Evolutionary conservation across 2,329 filamentous ascomycete genomes (phyloP), one percentile per base, ranked within the genome.

Genomic region (Aquanectria penicillioides): DNA sequence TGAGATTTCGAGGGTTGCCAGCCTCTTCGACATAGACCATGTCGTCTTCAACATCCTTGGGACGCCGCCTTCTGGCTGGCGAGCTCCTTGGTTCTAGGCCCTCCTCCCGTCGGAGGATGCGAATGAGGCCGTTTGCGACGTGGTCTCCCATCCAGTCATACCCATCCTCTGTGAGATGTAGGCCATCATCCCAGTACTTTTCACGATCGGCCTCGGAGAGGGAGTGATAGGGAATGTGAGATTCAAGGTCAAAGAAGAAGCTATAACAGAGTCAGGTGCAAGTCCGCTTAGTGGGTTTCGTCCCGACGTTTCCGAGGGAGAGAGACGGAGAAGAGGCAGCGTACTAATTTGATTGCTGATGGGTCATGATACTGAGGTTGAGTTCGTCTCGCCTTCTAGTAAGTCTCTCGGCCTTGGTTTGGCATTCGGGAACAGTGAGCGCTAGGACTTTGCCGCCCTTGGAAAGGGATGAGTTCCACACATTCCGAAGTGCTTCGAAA

Each of bases 81-180:
- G 57, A 44, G 8, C 22, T 48, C n/a, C 31, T 15, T n/a, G 67
- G 41, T 29, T 57, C 61, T 9, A 59, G 43, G 40, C 66, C 67
- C 6, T 70, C 73, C 17, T 74, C 67, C 33, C 75, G 71, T 59
- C 72, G 70, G 40, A 83, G 65, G 33, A 88, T 74, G 25, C 79
- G 76, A 40, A 85, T 75, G 9, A 90, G 71, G 25, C 75, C 78
- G 20, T 81, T 78, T 41, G 82, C 87, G 46, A 90, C 77, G 55
- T 82, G 78, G 33, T 80, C 77, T 2, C 87, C 88, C 78, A 90
- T 85, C 66, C 84, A 75, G 68, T 88, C 81, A 75, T 90, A 90
- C 7, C 88, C 88, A 6, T 76, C 78, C 0, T 77, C 72, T 0
- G 82, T 84, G 9, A 89, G 77, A 73, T 90, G 87, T 18, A 89